A percentile compares a stretch with the other conserved stretches of the same genome.
phyloP scores from a whole-genome alignment of 225 moss, liverwort and hornwort genomes.

The Pseudisothecium myosuroides region DNA sequence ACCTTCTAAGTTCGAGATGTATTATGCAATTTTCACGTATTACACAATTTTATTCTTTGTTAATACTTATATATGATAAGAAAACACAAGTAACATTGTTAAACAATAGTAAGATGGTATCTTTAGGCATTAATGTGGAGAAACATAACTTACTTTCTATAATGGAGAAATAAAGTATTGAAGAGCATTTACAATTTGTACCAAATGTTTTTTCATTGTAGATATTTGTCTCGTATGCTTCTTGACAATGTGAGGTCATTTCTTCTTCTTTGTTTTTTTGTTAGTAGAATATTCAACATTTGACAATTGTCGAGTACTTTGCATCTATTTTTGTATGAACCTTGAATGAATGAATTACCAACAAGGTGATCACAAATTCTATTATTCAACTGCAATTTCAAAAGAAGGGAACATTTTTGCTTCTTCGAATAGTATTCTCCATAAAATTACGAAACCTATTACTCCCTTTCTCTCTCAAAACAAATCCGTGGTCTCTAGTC shows the following conservation, averaged over 20 bases:
- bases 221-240: not conserved
- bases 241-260: accelerated
- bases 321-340: not conserved
- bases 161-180: too few relatives aligned
- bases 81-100: too few relatives aligned
- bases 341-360: not conserved
- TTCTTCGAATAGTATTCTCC: not conserved
- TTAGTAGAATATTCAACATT: not conserved
- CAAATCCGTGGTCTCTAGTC: too few relatives aligned
- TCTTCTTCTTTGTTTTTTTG: not conserved
- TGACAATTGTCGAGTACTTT: not conserved
- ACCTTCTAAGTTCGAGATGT: not conserved
- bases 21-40: not conserved
- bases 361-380: not conserved
- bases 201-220: not conserved
- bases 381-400: not conserved
- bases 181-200: not conserved
- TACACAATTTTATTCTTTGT: not conserved
- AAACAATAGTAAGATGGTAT: not conserved
- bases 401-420: not conserved
- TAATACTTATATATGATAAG: not conserved
- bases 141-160: not conserved
- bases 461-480: not conserved
- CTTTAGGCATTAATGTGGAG: not conserved
- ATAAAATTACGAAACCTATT: not conserved